phyloP scores from a whole-genome alignment of 108 stramenopile genomes.

The Nannochloropsis granulata region DNA sequence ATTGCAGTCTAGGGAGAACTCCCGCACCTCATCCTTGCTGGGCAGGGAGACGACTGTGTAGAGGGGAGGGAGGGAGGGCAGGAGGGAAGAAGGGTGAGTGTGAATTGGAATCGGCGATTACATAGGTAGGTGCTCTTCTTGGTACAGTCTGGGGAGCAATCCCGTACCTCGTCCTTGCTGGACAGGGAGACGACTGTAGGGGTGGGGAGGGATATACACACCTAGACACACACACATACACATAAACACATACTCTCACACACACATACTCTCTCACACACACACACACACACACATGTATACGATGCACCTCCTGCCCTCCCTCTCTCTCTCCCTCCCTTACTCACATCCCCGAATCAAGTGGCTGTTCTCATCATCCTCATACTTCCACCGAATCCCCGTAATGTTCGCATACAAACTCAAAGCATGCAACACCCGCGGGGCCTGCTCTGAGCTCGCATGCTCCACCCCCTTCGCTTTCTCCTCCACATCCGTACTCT shows the following conservation, averaged over 20 bases:
- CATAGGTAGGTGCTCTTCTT: no score
- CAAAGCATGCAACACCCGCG: constrained; percentile 24
- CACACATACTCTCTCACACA: no score
- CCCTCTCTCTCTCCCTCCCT: background rate
- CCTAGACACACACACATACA: no score
- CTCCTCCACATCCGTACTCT: background rate
- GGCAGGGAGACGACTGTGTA: background rate
- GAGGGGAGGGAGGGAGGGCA: background rate
- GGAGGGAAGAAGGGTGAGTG: no score
- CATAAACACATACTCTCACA: no score
- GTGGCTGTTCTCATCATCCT: constrained; percentile 7
- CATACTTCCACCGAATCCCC: constrained; percentile 30
- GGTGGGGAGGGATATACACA: no score
- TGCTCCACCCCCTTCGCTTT: background rate
- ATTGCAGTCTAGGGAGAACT: background rate
- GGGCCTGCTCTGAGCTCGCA: constrained; percentile 10
- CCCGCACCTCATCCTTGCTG: background rate
- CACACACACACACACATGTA: no score
- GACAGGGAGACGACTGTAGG: no score
- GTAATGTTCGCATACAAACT: constrained; percentile 31
- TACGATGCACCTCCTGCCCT: no score
- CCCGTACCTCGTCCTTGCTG: no score
- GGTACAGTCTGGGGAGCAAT: no score
- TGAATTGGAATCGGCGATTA: no score
- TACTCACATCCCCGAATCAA: background rate